Percentiles rank a stretch among this genome's conserved stretches.
Conservation (phyloP, 305 asterid genomes). For the Rubia tinctorum region DNA sequence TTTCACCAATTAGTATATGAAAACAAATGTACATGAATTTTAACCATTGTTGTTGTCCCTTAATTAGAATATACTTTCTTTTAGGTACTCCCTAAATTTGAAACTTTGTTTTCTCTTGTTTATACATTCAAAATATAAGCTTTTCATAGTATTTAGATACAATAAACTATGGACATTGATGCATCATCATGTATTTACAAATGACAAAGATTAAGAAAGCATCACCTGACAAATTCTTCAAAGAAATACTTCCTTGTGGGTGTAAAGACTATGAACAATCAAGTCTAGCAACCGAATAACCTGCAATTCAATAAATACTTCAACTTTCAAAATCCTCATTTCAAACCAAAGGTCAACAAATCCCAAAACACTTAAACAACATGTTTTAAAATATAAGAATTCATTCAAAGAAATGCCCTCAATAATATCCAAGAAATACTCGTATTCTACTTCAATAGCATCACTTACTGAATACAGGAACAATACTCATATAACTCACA, state of each 20-base stretch:
- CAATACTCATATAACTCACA: not conserved
- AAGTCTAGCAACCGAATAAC: conserved; percentile 89
- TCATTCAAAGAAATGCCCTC: not conserved
- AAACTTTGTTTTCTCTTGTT: not conserved
- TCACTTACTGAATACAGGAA: not conserved
- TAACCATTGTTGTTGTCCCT: not conserved
- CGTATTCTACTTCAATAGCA: not conserved
- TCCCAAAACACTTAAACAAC: not conserved
- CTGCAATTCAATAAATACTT: conserved; percentile 39
- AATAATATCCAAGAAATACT: not conserved
- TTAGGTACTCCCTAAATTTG: not conserved
- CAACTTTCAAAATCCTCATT: conserved; percentile 18
- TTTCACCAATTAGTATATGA: not conserved
- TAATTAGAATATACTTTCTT: no score
- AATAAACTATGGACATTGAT: not conserved
- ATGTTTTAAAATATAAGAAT: not conserved
- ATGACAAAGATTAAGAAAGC: no score
- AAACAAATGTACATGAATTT: not conserved
- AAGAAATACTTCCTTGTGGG: conserved; percentile 98
- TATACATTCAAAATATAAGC: not conserved
- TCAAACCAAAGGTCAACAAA: conserved; percentile 5
- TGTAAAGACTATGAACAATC: conserved; percentile 93
- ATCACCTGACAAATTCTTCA: conserved; percentile 94
- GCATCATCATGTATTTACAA: not conserved
- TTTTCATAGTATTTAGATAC: not conserved